Evolutionary conservation across 2,329 filamentous ascomycete species (phyloP).

Genomic region (Ramichloridium luteum): DNA sequence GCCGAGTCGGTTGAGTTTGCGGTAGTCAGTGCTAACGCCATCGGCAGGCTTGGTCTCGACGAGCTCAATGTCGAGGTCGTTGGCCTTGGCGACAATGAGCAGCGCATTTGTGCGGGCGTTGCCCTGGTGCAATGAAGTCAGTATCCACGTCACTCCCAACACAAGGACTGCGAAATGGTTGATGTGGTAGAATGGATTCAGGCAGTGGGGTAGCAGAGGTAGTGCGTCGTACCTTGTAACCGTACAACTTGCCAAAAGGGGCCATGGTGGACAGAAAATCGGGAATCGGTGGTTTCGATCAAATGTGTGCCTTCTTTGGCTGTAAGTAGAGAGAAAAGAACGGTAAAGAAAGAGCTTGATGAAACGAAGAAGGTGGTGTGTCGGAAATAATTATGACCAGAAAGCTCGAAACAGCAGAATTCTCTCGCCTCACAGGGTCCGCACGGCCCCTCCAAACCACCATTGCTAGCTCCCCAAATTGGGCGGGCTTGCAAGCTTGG

Average conservation of each 20-base stretch:
- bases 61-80: conserved; percentile 82
- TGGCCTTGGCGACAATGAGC: conserved; percentile 92
- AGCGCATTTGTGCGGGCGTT: conserved; percentile 85
- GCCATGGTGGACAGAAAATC: conserved; percentile 23
- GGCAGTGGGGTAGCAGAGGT: conserved; percentile 3
- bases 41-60: conserved; percentile 57
- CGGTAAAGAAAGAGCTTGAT: too few relatives aligned
- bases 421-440: too few relatives aligned
- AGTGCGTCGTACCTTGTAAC: conserved; percentile 52
- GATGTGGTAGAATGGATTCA: too few relatives aligned
- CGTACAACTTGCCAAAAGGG: conserved; percentile 97
- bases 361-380: too few relatives aligned
- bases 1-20: conserved; percentile 73
- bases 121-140: conserved; percentile 40
- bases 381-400: too few relatives aligned
- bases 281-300: conserved; percentile 5
- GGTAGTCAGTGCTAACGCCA: conserved; percentile 61
- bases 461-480: too few relatives aligned
- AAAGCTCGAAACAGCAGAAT: too few relatives aligned
- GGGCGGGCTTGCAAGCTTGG: too few relatives aligned
- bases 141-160: not conserved
- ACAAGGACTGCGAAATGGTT: conserved; percentile 3
- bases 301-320: conserved; percentile 23
- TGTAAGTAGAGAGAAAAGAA: conserved; percentile 5
- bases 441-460: too few relatives aligned